Conservation (phyloP, 495 filamentous ascomycete species). For the Penicillium salamii region DNA sequence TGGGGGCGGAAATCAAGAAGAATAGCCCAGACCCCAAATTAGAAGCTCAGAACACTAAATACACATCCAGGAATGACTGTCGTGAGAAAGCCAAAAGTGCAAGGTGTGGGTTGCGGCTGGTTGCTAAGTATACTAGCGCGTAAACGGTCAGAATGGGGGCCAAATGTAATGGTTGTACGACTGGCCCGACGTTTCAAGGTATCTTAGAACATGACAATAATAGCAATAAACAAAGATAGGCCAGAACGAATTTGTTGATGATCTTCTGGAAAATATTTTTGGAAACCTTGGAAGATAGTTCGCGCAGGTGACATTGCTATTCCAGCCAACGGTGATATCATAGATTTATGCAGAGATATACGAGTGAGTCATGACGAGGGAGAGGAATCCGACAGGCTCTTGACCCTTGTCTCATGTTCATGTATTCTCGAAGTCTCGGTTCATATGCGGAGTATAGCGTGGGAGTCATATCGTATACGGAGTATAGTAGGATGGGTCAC, state of each 20-base stretch:
- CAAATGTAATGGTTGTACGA: no score
- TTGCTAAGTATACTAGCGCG: not conserved
- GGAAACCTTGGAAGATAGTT: not conserved
- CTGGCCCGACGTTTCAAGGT: no score
- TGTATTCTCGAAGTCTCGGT: no score
- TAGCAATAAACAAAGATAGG: no score
- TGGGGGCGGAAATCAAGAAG: not conserved
- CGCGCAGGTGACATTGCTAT: not conserved
- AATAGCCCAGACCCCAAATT: not conserved
- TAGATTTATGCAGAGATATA: not conserved
- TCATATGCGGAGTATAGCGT: no score
- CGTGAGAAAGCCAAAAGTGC: not conserved
- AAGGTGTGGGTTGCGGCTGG: not conserved
- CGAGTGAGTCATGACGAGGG: slow-evolving; percentile 2
- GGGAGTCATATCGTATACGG: not conserved
- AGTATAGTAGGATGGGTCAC: not conserved
- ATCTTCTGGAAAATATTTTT: no score
- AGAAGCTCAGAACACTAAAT: not conserved
- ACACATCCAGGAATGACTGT: not conserved
- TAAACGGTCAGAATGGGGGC: not conserved
- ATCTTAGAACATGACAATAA: no score
- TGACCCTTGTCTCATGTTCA: no score
- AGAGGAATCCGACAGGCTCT: not conserved
- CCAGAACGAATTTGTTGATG: no score
- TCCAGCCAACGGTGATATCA: not conserved